Conservation (phyloP, 306 rosid species). For the Cucumis sativus region Cucumber_9930_V3 NC_026656.2:20181501-20182000, state of each 20-base stretch:
- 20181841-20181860: background rate
- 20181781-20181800: background rate
- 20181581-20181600: background rate
- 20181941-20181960: background rate
- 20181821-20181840: background rate
- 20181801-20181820: background rate
- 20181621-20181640: background rate
- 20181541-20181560: background rate
- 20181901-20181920: background rate
- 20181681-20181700: background rate
- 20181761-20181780: background rate
- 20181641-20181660: background rate
- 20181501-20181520: no score
- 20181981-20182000: conserved; percentile 35
- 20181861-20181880: background rate
- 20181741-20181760: background rate
- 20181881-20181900: background rate
- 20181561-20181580: background rate
- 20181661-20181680: background rate
- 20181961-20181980: conserved; percentile 20
- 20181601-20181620: background rate
- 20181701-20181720: background rate
- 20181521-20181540: background rate
- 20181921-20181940: background rate
- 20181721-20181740: background rate